Evolutionary conservation across 345 rosid species (phyloP).

Genomic region (Eucalyptus sp.): DNA sequence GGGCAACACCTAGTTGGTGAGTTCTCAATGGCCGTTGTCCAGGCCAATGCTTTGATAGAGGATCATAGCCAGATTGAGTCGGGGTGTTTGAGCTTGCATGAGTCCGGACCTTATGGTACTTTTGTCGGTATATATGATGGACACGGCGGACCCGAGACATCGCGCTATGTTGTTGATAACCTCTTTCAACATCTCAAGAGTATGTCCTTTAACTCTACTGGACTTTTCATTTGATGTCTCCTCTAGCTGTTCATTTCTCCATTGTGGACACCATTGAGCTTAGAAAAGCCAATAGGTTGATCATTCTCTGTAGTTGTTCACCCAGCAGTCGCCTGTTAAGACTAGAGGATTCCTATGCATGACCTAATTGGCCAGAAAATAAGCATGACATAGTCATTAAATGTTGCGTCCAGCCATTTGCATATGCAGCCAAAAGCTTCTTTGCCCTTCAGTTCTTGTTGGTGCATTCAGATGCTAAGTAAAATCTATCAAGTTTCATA

Average conservation of each 20-base stretch:
- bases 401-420: neutral
- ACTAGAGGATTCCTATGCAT: neutral
- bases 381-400: neutral
- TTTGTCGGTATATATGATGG: conserved; percentile 46
- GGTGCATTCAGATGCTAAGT: neutral
- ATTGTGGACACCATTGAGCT: neutral
- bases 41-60: conserved; percentile 41
- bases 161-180: conserved; percentile 27
- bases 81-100: conserved; percentile 29
- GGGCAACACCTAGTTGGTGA: conserved; percentile 38
- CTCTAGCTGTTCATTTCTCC: neutral
- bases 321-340: neutral
- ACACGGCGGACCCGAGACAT: conserved; percentile 43
- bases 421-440: neutral
- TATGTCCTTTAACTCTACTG: conserved; percentile 1
- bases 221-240: neutral
- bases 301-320: neutral
- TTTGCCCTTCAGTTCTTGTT: neutral
- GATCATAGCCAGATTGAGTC: conserved; percentile 50
- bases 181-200: conserved; percentile 36
- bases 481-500: neutral
- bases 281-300: neutral
- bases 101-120: conserved; percentile 36
- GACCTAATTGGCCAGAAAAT: neutral
- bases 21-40: conserved; percentile 47